Percentiles rank a stretch among this genome's conserved stretches.
These are phyloP conservation scores for Spencermartinsiella ligniputridi DNA, from an alignment of 1,139 yeast species.

Conservation along the genomic window DNA sequence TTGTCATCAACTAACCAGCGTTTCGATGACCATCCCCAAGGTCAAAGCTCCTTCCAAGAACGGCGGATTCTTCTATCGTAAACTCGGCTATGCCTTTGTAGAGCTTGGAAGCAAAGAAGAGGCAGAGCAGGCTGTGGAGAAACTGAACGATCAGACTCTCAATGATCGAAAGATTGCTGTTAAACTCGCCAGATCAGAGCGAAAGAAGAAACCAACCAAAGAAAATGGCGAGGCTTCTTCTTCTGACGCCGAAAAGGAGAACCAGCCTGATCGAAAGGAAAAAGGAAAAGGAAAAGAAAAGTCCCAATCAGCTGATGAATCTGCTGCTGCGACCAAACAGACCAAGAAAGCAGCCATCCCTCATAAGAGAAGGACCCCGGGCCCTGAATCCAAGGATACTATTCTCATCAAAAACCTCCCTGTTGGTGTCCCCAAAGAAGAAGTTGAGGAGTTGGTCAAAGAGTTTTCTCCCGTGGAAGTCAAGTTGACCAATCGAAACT, in stretches of 20 bases:
- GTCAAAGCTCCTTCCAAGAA: conserved; percentile 11
- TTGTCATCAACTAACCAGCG: conserved; percentile 5
- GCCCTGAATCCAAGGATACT: conserved; percentile 42
- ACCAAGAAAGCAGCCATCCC: conserved; percentile 3
- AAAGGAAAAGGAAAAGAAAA: conserved; percentile 6
- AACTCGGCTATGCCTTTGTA: conserved; percentile 64
- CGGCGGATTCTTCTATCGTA: conserved; percentile 24
- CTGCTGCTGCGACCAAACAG: conserved; percentile 13
- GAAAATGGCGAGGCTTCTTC: conserved; percentile 4
- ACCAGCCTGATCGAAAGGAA: conserved; percentile 1
- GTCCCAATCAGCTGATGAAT: conserved; percentile 3
- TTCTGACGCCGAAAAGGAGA: not conserved
- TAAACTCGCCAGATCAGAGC: conserved; percentile 42
- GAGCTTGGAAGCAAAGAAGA: conserved; percentile 50
- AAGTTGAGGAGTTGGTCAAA: conserved; percentile 26
- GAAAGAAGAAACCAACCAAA: not conserved
- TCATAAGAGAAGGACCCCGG: conserved; percentile 19
- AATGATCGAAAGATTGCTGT: conserved; percentile 47
- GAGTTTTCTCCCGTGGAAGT: conserved; percentile 23
- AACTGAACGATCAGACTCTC: conserved; percentile 45
- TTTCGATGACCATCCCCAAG: conserved; percentile 18
- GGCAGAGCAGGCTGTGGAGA: conserved; percentile 49
- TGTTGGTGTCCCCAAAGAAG: conserved; percentile 30
- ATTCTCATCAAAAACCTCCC: conserved; percentile 49
- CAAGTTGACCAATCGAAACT: conserved; percentile 16